A percentile compares a stretch with the other conserved stretches of the same genome.
Evolutionary conservation across 805 yeast species (phyloP).

Genomic region (Ogataea siamensis): DNA sequence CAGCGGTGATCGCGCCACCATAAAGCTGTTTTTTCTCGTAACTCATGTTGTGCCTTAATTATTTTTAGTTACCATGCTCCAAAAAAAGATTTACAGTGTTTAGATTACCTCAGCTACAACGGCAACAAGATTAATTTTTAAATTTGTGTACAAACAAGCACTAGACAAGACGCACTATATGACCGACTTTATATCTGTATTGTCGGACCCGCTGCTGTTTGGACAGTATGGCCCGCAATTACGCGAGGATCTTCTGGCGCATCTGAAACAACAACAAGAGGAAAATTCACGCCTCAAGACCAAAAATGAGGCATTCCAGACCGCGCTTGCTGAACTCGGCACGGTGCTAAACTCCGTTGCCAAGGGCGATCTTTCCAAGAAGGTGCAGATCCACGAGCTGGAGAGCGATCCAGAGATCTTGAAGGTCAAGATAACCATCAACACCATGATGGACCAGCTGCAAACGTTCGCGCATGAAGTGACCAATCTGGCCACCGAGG

Average conservation of each 20-base stretch:
- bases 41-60: slow-evolving; percentile 10
- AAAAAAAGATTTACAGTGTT: neutral
- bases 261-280: slow-evolving; percentile 12
- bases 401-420: slow-evolving; percentile 78
- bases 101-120: slow-evolving; percentile 6
- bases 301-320: slow-evolving; percentile 70
- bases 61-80: slow-evolving; percentile 1
- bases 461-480: slow-evolving; percentile 81
- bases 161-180: neutral
- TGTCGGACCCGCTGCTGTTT: slow-evolving; percentile 26
- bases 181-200: slow-evolving; percentile 20
- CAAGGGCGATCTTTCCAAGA: slow-evolving; percentile 81
- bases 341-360: slow-evolving; percentile 87
- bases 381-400: slow-evolving; percentile 68
- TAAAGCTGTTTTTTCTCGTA: slow-evolving; percentile 43
- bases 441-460: slow-evolving; percentile 85
- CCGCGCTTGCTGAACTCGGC: slow-evolving; percentile 75
- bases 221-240: slow-evolving; percentile 20
- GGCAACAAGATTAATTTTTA: neutral
- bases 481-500: slow-evolving; percentile 83
- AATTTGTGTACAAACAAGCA: neutral
- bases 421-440: slow-evolving; percentile 76
- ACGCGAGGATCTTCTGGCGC: slow-evolving; percentile 20
- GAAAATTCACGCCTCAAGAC: slow-evolving; percentile 22
- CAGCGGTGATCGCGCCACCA: slow-evolving; percentile 77